Evolutionary conservation across 495 filamentous ascomycete genomes (phyloP).

Genomic region (Podospora pseudopauciseta): DNA sequence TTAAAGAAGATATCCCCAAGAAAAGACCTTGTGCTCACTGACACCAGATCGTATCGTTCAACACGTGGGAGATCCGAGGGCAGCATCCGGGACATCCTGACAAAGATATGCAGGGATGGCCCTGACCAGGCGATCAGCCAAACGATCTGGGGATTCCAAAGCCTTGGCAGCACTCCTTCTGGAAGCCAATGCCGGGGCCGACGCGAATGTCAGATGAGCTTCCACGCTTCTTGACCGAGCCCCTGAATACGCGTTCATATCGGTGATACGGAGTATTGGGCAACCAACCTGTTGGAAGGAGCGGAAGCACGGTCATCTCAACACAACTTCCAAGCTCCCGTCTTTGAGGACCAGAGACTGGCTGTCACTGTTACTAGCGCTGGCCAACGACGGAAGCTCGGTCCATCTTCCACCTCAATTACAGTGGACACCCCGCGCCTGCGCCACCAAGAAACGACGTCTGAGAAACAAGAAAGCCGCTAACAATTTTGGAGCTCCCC

Average conservation of each 20-base stretch:
- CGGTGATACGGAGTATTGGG: not conserved
- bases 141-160: constrained; percentile 3
- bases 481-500: constrained; percentile 21
- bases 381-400: not conserved
- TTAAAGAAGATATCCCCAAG: too few species aligned
- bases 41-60: not conserved
- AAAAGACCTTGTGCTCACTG: not conserved
- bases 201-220: not conserved
- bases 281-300: not conserved
- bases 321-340: not conserved
- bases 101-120: constrained; percentile 5
- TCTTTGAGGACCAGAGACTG: not conserved
- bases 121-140: constrained; percentile 1
- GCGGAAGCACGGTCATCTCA: not conserved
- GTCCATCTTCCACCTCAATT: not conserved
- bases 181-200: not conserved
- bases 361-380: not conserved
- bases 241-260: not conserved
- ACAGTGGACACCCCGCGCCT: not conserved
- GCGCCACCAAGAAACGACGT: not conserved
- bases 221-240: not conserved
- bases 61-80: not conserved
- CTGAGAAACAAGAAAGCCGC: constrained; percentile 1
- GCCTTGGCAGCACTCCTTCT: constrained; percentile 8
- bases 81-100: not conserved